Base-by-base conservation (phyloP, 2,329 filamentous ascomycete species). In the Ophiostoma sp. region DNA sequence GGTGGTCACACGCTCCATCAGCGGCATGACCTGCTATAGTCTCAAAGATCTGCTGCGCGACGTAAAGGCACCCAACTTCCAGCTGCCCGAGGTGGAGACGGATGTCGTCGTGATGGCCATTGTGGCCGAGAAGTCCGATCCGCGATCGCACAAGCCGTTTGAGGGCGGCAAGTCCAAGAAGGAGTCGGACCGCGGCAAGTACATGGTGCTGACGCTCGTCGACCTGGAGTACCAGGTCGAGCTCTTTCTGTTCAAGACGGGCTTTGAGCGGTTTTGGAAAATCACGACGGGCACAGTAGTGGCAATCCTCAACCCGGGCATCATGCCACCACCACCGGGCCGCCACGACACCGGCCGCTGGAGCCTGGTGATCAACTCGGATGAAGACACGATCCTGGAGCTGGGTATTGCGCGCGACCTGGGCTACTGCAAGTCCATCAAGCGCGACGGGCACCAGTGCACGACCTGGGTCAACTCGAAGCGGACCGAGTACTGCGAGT, bases 181-280 rank as follows among this genome's bases (percentile, higher is more conserved):
- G 9, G 58, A 66, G 58, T 40, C 85, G 9, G 84, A 88, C 67
- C 82, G 84, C 27, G 89, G 89, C 65, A 97, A 96, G 77, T 99
- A 96, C 80, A 97, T 99, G 91, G 89, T 94, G 1, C 81, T 99
- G 71, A 91, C 87, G 1, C 82, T 99, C 2, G 92, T 91, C 0
- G 94, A 99, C 77, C 81, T 99, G 11, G 89, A 92, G 74, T 97
- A 89, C 87, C 92, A 97, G 73, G 78, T 99, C 12, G 93, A 98
- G 72, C 84, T 98, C 58, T 98, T 93, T 74, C 85, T 99, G 14
- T 99, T 99, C 78, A 91, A 91, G 74, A 88, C 89, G 0, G 96
- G 92, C 6, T 97, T 98, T 74, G 89, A 91, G 16, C 88, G 91
- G 67, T 99, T 95, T 80, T 98, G 94, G 89, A 96, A 96, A 76